These are phyloP conservation scores for Coprinellus aureogranulatus DNA, from an alignment of 768 basidiomycete genomes.

Conservation along the genomic window DNA sequence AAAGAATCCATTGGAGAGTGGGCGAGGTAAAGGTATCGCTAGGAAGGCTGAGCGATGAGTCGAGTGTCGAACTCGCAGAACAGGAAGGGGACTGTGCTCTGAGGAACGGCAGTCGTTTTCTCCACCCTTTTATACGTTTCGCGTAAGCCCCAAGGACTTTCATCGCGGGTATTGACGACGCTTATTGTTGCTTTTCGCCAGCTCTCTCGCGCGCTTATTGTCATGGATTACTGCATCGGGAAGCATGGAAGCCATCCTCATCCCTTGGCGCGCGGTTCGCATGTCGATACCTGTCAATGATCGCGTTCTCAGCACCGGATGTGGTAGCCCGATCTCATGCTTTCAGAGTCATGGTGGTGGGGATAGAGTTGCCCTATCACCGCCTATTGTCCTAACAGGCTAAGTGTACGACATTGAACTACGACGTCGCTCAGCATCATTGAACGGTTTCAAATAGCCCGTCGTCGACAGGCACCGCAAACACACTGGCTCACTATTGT, in stretches of 20 bases:
- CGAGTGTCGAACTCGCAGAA: neutral
- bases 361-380: neutral
- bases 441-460: too few species aligned
- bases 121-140: neutral
- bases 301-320: too few species aligned
- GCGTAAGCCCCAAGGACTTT: neutral
- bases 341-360: neutral
- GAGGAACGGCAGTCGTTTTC: neutral
- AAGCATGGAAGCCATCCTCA: too few species aligned
- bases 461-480: too few species aligned
- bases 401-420: neutral
- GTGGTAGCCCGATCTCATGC: too few species aligned
- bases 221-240: too few species aligned
- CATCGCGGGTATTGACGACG: neutral
- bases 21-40: neutral
- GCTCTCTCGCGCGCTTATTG: too few species aligned
- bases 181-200: too few species aligned
- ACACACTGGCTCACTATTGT: too few species aligned
- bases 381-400: neutral
- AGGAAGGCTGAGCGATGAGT: neutral
- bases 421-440: too few species aligned
- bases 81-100: neutral
- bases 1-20: slow-evolving; percentile 1
- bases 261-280: too few species aligned
- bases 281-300: too few species aligned